Conservation (phyloP, 2,329 filamentous ascomycete species). For the Aureobasidium pullulans region DNA sequence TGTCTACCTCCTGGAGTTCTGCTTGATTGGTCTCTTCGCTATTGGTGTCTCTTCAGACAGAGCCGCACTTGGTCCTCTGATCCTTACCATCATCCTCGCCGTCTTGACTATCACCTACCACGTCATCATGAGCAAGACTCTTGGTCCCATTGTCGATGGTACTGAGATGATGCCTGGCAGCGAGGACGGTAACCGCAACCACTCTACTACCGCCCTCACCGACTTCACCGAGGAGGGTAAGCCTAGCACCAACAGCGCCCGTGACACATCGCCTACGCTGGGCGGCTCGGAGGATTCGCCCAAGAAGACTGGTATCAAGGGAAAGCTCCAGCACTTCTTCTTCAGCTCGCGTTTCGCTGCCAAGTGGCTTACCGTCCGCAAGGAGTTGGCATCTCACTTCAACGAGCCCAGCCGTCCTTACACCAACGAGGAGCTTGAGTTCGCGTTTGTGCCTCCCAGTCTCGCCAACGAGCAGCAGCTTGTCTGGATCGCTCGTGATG, state of each 20-base stretch:
- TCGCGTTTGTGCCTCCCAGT: conserved; percentile 38
- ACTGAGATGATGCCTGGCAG: conserved; percentile 16
- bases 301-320: conserved; percentile 1
- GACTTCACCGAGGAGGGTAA: conserved; percentile 18
- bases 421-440: conserved; percentile 26
- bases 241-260: background rate
- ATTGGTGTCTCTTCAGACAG: conserved; percentile 27
- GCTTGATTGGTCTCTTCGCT: conserved; percentile 40
- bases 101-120: conserved; percentile 37
- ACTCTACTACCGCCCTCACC: conserved; percentile 19
- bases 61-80: conserved; percentile 34
- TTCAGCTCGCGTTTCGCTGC: background rate
- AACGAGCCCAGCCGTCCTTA: conserved; percentile 24
- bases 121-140: conserved; percentile 26
- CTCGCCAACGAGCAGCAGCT: conserved; percentile 36
- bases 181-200: conserved; percentile 25
- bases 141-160: conserved; percentile 18
- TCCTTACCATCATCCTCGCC: conserved; percentile 36
- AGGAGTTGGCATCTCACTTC: conserved; percentile 24
- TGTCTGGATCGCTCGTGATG: conserved; percentile 40
- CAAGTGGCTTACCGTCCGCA: background rate
- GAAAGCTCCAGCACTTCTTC: conserved; percentile 14
- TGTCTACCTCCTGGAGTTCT: conserved; percentile 42
- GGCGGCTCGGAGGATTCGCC: background rate
- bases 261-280: background rate